These are phyloP conservation scores for Daldinia grandis DNA, from an alignment of 495 filamentous ascomycete species.

Conservation along the genomic window DNA sequence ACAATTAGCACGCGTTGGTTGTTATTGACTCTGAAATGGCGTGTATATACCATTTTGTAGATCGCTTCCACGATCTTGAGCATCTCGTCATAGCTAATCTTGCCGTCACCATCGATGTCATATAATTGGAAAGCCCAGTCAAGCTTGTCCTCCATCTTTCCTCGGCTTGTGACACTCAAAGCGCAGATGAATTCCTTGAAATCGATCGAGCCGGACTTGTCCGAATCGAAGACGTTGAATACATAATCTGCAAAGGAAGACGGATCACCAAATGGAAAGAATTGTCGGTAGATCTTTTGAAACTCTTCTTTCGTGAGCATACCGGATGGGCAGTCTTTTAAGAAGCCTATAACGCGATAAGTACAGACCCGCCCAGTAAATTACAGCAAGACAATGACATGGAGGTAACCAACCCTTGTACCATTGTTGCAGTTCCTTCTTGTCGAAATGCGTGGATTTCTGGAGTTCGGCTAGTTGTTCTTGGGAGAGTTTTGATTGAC, in stretches of 20 bases:
- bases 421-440: conserved; percentile 99
- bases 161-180: conserved; percentile 92
- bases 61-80: conserved; percentile 97
- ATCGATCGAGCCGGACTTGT: conserved; percentile 96
- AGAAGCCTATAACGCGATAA: conserved; percentile 71
- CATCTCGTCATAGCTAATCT: conserved; percentile 99
- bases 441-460: conserved; percentile 97
- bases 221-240: conserved; percentile 98
- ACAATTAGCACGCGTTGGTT: conserved; percentile 27
- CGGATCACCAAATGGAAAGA: conserved; percentile 98
- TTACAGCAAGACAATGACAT: neutral
- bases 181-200: conserved; percentile 99
- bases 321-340: conserved; percentile 96
- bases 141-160: conserved; percentile 99
- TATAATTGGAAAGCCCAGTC: conserved; percentile 99
- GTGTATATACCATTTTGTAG: conserved; percentile 90
- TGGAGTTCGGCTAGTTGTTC: conserved; percentile 95
- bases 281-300: conserved; percentile 99
- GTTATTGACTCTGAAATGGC: neutral
- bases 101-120: conserved; percentile 98
- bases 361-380: conserved; percentile 7
- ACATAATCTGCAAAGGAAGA: conserved; percentile 98
- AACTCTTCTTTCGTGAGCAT: conserved; percentile 98
- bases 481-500: conserved; percentile 93
- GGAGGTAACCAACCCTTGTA: conserved; percentile 80